These are phyloP conservation scores for Hypoxylon sp. DNA, from an alignment of 2,329 filamentous ascomycete species.

Conservation along the genomic window DNA sequence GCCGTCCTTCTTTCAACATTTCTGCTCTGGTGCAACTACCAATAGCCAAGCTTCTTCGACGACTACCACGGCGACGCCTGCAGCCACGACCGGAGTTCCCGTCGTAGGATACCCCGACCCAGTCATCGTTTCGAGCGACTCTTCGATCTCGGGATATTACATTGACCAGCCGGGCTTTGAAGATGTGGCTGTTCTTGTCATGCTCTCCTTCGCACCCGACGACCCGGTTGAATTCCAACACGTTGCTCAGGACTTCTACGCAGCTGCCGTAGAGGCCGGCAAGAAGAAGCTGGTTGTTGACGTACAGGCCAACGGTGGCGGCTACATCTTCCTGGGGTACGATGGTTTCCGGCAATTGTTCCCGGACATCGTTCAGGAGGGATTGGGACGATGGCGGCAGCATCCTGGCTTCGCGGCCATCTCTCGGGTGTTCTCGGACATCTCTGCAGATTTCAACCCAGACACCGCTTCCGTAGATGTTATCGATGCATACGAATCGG, in stretches of 20 bases:
- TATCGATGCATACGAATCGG: conserved; percentile 61
- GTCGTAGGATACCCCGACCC: conserved; percentile 51
- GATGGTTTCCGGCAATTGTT: conserved; percentile 69
- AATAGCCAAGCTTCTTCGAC: conserved; percentile 15
- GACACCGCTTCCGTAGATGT: conserved; percentile 47
- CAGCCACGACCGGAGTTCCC: conserved; percentile 25
- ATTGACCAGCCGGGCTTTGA: conserved; percentile 51
- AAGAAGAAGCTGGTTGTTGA: conserved; percentile 70
- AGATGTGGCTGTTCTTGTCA: conserved; percentile 52
- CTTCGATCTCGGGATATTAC: conserved; percentile 52
- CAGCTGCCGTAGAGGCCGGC: conserved; percentile 57
- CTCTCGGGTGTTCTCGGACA: conserved; percentile 48
- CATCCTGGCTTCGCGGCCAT: conserved; percentile 57
- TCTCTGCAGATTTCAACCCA: conserved; percentile 49
- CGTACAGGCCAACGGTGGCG: conserved; percentile 67
- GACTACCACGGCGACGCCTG: conserved; percentile 30
- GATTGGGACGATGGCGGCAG: conserved; percentile 57
- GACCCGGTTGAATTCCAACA: conserved; percentile 52
- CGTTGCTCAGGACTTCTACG: conserved; percentile 53
- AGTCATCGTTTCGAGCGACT: conserved; percentile 50
- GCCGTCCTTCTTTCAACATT: conserved; percentile 49
- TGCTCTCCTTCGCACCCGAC: conserved; percentile 50
- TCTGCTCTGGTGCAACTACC: conserved; percentile 46
- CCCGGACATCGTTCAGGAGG: conserved; percentile 60
- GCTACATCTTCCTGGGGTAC: conserved; percentile 66